phyloP scores from a whole-genome alignment of 306 rosid species.

The Gastrolobium villosum region DNA sequence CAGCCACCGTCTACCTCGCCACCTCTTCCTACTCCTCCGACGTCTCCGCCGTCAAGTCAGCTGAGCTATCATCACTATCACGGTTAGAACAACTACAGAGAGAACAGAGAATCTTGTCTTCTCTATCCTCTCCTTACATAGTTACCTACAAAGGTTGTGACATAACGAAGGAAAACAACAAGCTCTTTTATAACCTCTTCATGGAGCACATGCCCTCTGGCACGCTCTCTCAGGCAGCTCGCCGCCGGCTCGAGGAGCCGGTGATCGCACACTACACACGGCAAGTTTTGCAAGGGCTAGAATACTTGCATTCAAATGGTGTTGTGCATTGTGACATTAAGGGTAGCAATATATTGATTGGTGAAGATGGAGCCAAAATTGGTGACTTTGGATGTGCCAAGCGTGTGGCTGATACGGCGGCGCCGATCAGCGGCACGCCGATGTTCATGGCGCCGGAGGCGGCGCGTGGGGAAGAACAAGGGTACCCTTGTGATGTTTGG shows the following conservation, averaged over 20 bases:
- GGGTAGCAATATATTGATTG: constrained; percentile 76
- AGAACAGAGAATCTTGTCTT: constrained; percentile 73
- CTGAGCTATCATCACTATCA: constrained; percentile 59
- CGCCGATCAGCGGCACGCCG: constrained; percentile 74
- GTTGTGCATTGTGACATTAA: constrained; percentile 96
- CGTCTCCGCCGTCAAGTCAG: constrained; percentile 77
- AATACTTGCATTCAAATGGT: constrained; percentile 72
- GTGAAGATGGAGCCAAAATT: constrained; percentile 69
- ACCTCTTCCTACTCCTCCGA: constrained; percentile 45
- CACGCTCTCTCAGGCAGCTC: constrained; percentile 54
- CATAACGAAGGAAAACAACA: constrained; percentile 58
- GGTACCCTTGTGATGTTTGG: constrained; percentile 82
- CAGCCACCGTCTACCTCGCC: constrained; percentile 92
- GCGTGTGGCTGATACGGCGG: constrained; percentile 19
- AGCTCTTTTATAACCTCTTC: constrained; percentile 67
- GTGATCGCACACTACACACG: constrained; percentile 55
- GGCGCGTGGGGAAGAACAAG: constrained; percentile 90
- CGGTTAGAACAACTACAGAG: constrained; percentile 60
- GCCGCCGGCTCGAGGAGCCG: constrained; percentile 54
- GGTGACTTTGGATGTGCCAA: constrained; percentile 93
- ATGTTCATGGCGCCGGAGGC: constrained; percentile 95
- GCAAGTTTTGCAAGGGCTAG: constrained; percentile 65
- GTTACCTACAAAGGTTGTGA: constrained; percentile 73
- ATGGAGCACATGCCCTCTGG: constrained; percentile 81
- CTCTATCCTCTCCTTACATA: constrained; percentile 68